These are phyloP conservation scores for Arachis stenosperma DNA, from an alignment of 306 rosid genomes.

Conservation along the genomic window DNA sequence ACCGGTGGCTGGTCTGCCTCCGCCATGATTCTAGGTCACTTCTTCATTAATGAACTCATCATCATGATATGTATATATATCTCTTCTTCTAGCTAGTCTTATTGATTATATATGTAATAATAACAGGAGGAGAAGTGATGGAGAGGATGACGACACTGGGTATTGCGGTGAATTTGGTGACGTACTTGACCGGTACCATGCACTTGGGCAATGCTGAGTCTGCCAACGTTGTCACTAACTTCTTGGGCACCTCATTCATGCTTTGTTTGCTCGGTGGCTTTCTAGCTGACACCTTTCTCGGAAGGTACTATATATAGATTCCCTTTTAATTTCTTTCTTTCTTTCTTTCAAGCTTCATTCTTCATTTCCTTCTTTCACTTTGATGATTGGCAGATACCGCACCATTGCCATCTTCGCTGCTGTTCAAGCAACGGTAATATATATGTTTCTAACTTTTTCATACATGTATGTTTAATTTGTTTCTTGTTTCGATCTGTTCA, in stretches of 20 bases:
- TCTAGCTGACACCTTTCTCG: constrained; percentile 85
- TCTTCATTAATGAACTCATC: background rate
- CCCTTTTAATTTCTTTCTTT: too few relatives aligned
- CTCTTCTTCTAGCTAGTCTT: too few relatives aligned
- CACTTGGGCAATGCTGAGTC: constrained; percentile 90
- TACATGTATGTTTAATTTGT: too few relatives aligned
- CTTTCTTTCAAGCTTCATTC: too few relatives aligned
- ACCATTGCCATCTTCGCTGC: constrained; percentile 84
- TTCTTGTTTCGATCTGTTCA: too few relatives aligned
- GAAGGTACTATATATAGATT: constrained; percentile 51
- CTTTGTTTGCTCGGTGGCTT: constrained; percentile 91
- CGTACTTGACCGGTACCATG: constrained; percentile 80
- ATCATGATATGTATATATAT: too few relatives aligned
- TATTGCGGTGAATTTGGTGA: constrained; percentile 84
- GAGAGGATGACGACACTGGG: constrained; percentile 92
- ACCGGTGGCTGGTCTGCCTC: constrained; percentile 88
- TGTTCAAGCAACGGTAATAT: constrained; percentile 79
- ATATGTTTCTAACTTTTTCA: too few relatives aligned
- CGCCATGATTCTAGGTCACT: constrained; percentile 77
- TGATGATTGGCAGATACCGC: constrained; percentile 58
- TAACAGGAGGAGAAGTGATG: constrained; percentile 74
- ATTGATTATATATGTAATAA: background rate
- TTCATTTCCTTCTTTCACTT: background rate
- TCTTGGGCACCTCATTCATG: constrained; percentile 90
- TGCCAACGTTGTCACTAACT: constrained; percentile 88